Percentiles rank a stretch among this genome's conserved stretches.
Conservation (phyloP, 2,329 filamentous ascomycete genomes). For the Apiospora kogelbergensis region DNA sequence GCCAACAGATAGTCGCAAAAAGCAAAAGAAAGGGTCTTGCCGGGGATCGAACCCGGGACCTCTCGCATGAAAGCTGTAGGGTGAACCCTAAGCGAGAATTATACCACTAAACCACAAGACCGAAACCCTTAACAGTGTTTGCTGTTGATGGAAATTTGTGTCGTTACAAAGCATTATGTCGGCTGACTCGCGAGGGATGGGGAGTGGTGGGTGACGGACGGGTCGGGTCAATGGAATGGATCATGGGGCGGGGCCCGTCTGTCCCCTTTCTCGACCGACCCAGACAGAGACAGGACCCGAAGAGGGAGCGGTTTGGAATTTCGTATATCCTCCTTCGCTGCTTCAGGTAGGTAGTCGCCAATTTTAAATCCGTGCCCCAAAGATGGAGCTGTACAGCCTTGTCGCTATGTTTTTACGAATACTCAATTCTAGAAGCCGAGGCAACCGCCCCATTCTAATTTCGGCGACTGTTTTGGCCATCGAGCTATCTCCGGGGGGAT, state of each 20-base stretch:
- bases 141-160: neutral
- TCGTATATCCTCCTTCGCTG: neutral
- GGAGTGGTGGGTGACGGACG: neutral
- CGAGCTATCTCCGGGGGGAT: too few relatives aligned
- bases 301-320: neutral
- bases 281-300: too few relatives aligned
- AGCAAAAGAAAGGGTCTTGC: constrained; percentile 3
- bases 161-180: neutral
- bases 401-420: neutral
- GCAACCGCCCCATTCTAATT: neutral
- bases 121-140: neutral
- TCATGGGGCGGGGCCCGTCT: too few relatives aligned
- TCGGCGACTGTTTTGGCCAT: neutral
- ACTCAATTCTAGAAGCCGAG: neutral
- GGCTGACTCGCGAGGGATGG: too few relatives aligned
- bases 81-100: constrained; percentile 7
- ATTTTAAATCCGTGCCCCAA: neutral
- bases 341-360: neutral
- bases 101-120: constrained; percentile 8
- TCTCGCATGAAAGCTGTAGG: neutral
- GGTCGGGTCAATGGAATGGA: too few relatives aligned
- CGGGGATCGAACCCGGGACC: constrained; percentile 7
- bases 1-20: neutral
- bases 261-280: too few relatives aligned
- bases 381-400: neutral